Base-by-base conservation (phyloP, 2,329 filamentous ascomycete genomes). In the Chrysoporthe austroafricana region DNA sequence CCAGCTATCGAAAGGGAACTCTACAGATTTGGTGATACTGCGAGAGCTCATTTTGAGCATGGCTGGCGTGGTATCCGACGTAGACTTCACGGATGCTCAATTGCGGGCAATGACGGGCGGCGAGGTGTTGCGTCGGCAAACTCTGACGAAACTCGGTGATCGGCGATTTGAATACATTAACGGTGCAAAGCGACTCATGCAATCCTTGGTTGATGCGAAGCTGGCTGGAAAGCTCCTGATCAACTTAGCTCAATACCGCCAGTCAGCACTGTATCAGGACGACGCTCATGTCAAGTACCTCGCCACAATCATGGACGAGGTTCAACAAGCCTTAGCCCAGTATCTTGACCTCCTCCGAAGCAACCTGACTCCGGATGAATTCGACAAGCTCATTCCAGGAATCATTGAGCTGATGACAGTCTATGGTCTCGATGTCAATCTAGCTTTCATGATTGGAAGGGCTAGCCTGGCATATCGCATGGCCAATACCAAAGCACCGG, bases 1-100 rank as follows among this genome's bases (percentile, higher is more conserved):
- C 69, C 94, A 97, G 76, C 86, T 99, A 5, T 86, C 89, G 62
- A 86, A 86, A 62, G 91, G 94, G 70, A 96, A 97, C 73, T 91
- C 94, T 0, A 96, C 92, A 11, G 94, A 98, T 77, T 84, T 99
- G 44, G 93, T 97, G 71, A 92, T 99, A 69, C 82, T 99, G 54
- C 92, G 96, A 75, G 93, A 98, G 75, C 86, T 99, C 69, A 91
- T 98, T 63, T 89, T 89, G 46, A 92, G 92, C 2, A 98, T 99
- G 96, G 93, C 93, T 21, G 96, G 96, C 58, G 94, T 99, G 69
- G 90, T 95, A 14, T 90, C 94, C 4, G 91, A 95, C 69, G 87
- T 90, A 63, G 93, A 94, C 74, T 95, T 97, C 74, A 97, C 93
- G 42, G 95, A 99, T 72, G 83, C 90, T 21, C 94, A 97, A 78